Percentiles rank a stretch among this genome's conserved stretches.
phyloP scores from a whole-genome alignment of 768 basidiomycete species.

The Baorangia bicolor region DNA sequence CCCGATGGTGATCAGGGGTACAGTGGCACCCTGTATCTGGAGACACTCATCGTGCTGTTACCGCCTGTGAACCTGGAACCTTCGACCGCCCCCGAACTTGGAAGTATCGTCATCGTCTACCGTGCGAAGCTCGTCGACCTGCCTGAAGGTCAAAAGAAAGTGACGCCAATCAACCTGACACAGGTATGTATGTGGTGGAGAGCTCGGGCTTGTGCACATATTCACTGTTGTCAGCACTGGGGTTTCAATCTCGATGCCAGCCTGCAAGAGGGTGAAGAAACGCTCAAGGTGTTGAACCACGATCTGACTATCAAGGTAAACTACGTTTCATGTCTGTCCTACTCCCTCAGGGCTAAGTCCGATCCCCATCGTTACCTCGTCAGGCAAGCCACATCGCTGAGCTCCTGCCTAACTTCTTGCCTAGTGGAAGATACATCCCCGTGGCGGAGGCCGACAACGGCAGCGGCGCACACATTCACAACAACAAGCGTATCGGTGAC shows the following conservation, averaged over 20 bases:
- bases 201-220: background rate
- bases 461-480: constrained; percentile 45
- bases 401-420: constrained; percentile 47
- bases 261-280: constrained; percentile 41
- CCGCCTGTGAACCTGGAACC: constrained; percentile 33
- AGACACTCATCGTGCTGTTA: constrained; percentile 53
- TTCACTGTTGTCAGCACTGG: constrained; percentile 56
- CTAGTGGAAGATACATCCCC: constrained; percentile 51
- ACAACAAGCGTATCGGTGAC: constrained; percentile 54
- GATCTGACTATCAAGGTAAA: constrained; percentile 40
- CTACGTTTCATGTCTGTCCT: background rate
- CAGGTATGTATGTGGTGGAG: constrained; percentile 49
- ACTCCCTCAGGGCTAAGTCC: background rate
- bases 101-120: constrained; percentile 66
- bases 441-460: constrained; percentile 41
- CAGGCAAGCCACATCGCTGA: constrained; percentile 58
- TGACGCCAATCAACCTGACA: constrained; percentile 75
- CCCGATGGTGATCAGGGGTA: constrained; percentile 71
- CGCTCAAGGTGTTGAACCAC: constrained; percentile 53
- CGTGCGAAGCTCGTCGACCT: constrained; percentile 60
- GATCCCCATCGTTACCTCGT: background rate
- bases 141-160: constrained; percentile 37
- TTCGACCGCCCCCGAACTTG: constrained; percentile 42
- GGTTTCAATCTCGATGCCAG: constrained; percentile 81
- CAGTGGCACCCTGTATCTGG: constrained; percentile 58